phyloP scores from a whole-genome alignment of 805 yeast genomes.

The Yamadazyma endophytica region DNA sequence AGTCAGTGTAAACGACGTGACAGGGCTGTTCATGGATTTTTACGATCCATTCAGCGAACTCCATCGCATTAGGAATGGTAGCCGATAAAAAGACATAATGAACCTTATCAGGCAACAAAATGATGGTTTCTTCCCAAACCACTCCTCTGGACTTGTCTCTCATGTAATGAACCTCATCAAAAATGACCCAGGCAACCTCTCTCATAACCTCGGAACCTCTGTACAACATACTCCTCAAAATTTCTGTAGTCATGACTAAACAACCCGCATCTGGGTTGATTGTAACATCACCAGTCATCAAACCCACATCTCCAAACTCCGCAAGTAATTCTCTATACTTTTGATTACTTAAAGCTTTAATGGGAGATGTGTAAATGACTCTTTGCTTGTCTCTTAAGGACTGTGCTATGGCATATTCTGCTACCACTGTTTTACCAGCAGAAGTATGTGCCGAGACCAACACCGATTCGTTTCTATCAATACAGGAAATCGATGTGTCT shows the following conservation, averaged over 20 bases:
- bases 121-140: conserved; percentile 99
- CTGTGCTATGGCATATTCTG: conserved; percentile 95
- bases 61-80: conserved; percentile 98
- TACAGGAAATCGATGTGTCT: conserved; percentile 93
- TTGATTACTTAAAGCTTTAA: conserved; percentile 91
- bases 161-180: conserved; percentile 98
- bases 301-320: conserved; percentile 94
- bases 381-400: conserved; percentile 88
- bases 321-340: conserved; percentile 89
- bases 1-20: conserved; percentile 97
- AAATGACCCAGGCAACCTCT: conserved; percentile 98
- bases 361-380: conserved; percentile 93
- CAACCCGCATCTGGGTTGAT: conserved; percentile 98
- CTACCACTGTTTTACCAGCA: conserved; percentile 96
- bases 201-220: conserved; percentile 98
- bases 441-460: conserved; percentile 97
- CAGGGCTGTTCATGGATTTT: conserved; percentile 94
- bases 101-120: conserved; percentile 91
- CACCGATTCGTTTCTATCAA: conserved; percentile 91
- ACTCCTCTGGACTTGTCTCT: conserved; percentile 98
- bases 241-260: conserved; percentile 98
- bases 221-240: conserved; percentile 92
- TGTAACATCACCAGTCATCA: conserved; percentile 97
- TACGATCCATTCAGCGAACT: conserved; percentile 98
- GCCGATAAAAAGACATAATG: conserved; percentile 92